Base-by-base conservation (phyloP, 495 filamentous ascomycete species). In the Penicillium samsonianum region DNA sequence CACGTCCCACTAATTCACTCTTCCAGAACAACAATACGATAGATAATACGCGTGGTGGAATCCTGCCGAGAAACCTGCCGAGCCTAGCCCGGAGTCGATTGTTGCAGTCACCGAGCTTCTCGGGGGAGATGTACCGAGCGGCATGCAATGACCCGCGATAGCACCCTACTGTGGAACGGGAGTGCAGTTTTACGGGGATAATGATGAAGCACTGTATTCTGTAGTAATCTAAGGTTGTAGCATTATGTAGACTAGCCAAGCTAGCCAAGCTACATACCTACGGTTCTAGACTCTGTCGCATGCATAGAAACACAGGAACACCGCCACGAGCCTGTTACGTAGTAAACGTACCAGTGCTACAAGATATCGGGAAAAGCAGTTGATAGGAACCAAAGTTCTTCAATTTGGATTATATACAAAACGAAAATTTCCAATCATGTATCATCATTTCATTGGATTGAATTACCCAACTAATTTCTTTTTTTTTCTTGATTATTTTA, bases 401-500 rank as follows among this genome's bases (percentile, higher is more conserved):
- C 37, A 58, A 61, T 61, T 61, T 61, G 30, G 35, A 42, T 47
- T 61, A 55, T 61, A 26, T 61, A 64, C 54, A 52, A 45, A 43
- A 48, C 26, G 40, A 55, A 53, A 47, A 25, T 22, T 37, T 31
- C n/a, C 49, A 57, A 46, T 61, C 53, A 35, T 46, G 49, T 37
- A 45, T 64, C 58, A 52, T 61, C 41, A 50, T 45, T 26, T 42
- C 40, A 45, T 53, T 48, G 44, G 22, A 12, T 41, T 43, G 35
- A 25, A 44, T 37, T 43, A 5, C 28, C 48, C 30, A 41, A 43
- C 16, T 42, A 22, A 50, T 26, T 19, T 45, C 37, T 45, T 25
- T 4, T 17, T 16, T 14, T 10, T 31, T 38, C 19, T 23, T 45
- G 5, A 28, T 19, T 6, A 47, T 5, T 62, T 72, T 74, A 81